Base-by-base conservation (phyloP, 805 yeast genomes). In the Candida stauntonica region DNA sequence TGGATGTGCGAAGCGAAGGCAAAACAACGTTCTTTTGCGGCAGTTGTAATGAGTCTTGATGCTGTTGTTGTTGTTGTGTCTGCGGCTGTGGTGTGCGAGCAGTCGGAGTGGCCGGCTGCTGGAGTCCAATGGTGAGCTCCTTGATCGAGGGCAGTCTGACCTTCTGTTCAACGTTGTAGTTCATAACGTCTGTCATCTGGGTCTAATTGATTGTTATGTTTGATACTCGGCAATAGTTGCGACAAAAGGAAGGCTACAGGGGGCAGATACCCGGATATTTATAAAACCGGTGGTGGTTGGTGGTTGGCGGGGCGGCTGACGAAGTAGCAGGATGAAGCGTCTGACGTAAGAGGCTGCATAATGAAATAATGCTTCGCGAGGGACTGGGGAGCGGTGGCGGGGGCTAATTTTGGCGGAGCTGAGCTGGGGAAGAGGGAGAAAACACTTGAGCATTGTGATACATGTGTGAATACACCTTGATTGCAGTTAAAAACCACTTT, bases 81-180 rank as follows among this genome's bases (percentile, higher is more conserved):
- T 18, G 38, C 17, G 11, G 28, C 26, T 19, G 31, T 6, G 16
- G 32, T 11, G 24, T 21, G 24, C 9, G 11, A 21, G 24, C 24
- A 8, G 24, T 11, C 24, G 24, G 7, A 8, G 24, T 11, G 9
- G 24, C 9, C 24, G 31, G 44, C 28, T 23, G 34, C 8, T 23
- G 37, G 13, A 45, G 28, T 6, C 49, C 47, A 16, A 37, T 42
- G 21, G 50, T 46, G 23, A 48, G 46, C 33, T 48, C 52, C 26
- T 29, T 43, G 29, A 48, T 45, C 13, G 52, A 48, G 20, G 52
- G 52, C 19, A 48, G 41, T 27, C 29, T 43, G 31, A 48, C 44
- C 31, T 39, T 42, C 27, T 38, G 37, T 8, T 38, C 43, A 30
- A 11, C 7, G 33, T 31, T 29, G 20, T 39, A 14, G 33, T 18